phyloP scores from a whole-genome alignment of 371 early-diverging fungal genomes.

The Mucor irregularis region DNA sequence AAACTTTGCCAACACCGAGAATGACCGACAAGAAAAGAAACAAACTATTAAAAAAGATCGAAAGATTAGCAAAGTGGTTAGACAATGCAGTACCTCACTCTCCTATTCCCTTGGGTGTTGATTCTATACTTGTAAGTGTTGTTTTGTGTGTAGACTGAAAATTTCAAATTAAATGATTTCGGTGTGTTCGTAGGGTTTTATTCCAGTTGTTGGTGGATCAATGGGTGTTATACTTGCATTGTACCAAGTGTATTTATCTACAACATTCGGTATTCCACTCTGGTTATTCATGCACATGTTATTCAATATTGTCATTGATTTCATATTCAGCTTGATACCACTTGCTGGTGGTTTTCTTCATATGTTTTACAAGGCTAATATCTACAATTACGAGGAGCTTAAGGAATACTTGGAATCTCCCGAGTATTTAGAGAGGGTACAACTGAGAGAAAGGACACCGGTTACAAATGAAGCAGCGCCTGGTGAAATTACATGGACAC shows the following conservation, averaged over 20 bases:
- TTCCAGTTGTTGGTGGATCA: slow-evolving; percentile 43
- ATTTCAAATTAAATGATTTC: not conserved
- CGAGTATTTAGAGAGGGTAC: slow-evolving; percentile 11
- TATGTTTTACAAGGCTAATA: slow-evolving; percentile 47
- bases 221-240: slow-evolving; percentile 26
- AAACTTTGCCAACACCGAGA: slow-evolving; percentile 22
- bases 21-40: slow-evolving; percentile 30
- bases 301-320: slow-evolving; percentile 35
- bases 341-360: slow-evolving; percentile 35
- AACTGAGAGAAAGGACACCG: not conserved
- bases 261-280: slow-evolving; percentile 45
- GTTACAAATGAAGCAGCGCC: not conserved
- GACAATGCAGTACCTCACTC: slow-evolving; percentile 46
- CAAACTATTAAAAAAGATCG: slow-evolving; percentile 28
- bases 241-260: slow-evolving; percentile 46
- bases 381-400: slow-evolving; percentile 40
- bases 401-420: slow-evolving; percentile 11
- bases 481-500: slow-evolving; percentile 19
- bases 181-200: slow-evolving; percentile 28
- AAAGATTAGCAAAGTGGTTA: slow-evolving; percentile 32
- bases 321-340: slow-evolving; percentile 38
- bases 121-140: slow-evolving; percentile 38
- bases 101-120: slow-evolving; percentile 49
- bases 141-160: not conserved
- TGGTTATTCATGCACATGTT: slow-evolving; percentile 45